Evolutionary conservation across 1,284 basidiomycete species (phyloP), one percentile per base, ranked within the genome.

Genomic region (Mrakiaceae sp.): DNA sequence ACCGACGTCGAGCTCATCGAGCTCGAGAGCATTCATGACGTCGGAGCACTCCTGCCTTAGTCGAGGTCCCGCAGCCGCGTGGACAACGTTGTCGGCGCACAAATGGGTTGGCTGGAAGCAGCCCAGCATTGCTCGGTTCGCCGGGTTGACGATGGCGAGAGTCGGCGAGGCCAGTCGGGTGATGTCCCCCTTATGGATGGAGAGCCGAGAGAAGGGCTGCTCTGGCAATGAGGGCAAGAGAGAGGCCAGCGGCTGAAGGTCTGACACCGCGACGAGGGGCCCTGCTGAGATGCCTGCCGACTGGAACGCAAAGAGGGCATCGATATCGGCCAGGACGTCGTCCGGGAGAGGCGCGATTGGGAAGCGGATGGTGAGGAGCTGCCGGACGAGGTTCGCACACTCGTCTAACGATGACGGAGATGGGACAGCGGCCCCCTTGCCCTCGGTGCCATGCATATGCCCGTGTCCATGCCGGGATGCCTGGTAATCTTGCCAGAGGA

Each of bases 61-160:
- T 0, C 43, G 9, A 6, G 67, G 66, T 0, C 67, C 67, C 1
- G 65, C 64, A 0, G 59, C 59, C 2, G 65, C 60, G 44, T 68
- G 65, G 48, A 67, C 50, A 48, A 63, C 58, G 51, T 67, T 66
- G 56, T 69, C 68, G 9, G 60, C 62, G 48, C 68, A 69, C 0
- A 58, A 39, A 55, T 69, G 66, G 5, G 48, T 47, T 0, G 68
- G 68, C 58, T 63, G 58, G 63, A 69, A 69, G 60, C 68, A 69
- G 10, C 67, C 66, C 3, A 65, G 61, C 63, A 67, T 60, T 4
- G 40, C 44, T 5, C 44, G 44, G 48, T 69, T 69, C 6, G 63
- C 64, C 5, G 64, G 64, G 57, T 62, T 66, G 57, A 66, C 62
- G 50, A 66, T 48, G 5, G 60, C 60, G 50, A 51, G 55, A 11